Percentiles rank a stretch among this genome's conserved stretches.
These are phyloP conservation scores for Aspergillus niger DNA, from an alignment of 2,329 filamentous ascomycete species.

Conservation along the genomic window DNA sequence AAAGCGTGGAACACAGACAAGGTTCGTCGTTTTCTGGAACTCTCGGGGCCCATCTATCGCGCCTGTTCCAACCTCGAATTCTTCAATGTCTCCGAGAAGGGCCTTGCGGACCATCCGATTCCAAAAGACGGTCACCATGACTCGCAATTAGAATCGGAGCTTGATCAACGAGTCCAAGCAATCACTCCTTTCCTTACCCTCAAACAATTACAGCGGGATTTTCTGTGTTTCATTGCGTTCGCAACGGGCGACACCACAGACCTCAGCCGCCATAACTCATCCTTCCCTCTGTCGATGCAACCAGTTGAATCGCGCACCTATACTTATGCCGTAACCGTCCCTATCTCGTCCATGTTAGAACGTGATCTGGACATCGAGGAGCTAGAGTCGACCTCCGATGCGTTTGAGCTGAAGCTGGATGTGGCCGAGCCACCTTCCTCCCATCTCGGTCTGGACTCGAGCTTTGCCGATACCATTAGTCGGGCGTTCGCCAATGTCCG, in stretches of 20 bases:
- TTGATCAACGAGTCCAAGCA: constrained; percentile 42
- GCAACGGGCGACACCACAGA: constrained; percentile 49
- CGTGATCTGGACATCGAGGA: constrained; percentile 63
- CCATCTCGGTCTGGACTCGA: constrained; percentile 33
- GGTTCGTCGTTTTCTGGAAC: constrained; percentile 60
- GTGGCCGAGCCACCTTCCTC: constrained; percentile 29
- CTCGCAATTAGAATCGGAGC: constrained; percentile 31
- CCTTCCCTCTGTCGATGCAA: constrained; percentile 65
- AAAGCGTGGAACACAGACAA: constrained; percentile 58
- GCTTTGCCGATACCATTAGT: constrained; percentile 56
- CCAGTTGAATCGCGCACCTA: constrained; percentile 63
- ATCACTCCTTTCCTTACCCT: constrained; percentile 65
- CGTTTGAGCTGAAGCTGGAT: constrained; percentile 64
- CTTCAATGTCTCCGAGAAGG: constrained; percentile 68
- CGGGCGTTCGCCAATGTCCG: constrained; percentile 62
- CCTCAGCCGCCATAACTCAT: constrained; percentile 35
- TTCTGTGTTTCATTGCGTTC: constrained; percentile 67
- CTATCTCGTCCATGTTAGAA: constrained; percentile 58
- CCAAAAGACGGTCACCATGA: constrained; percentile 28
- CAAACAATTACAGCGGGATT: constrained; percentile 69
- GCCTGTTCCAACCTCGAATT: constrained; percentile 74
- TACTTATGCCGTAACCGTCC: constrained; percentile 68
- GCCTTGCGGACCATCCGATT: constrained; percentile 26
- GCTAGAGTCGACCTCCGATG: constrained; percentile 67
- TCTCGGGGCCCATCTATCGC: constrained; percentile 56